Evolutionary conservation across 73 alveolate species (phyloP).

Genomic region (Durusdinium trenchii): DNA sequence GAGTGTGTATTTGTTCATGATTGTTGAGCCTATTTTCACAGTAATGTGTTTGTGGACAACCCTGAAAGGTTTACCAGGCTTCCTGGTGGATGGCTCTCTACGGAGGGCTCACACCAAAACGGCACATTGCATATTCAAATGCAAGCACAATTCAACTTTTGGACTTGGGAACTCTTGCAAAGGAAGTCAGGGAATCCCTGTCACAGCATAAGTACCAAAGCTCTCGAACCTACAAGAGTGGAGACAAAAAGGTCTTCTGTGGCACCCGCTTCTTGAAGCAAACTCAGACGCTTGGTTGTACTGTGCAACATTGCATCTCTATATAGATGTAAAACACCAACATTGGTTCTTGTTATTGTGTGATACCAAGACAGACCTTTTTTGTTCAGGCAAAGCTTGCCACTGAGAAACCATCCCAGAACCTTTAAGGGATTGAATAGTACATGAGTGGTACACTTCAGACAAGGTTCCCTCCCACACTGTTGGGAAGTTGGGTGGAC

Average conservation of each 20-base stretch:
- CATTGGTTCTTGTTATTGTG: too few species aligned
- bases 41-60: not conserved
- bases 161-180: not conserved
- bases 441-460: too few species aligned
- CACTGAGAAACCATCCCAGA: too few species aligned
- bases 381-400: too few species aligned
- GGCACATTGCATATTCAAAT: not conserved
- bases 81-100: slow-evolving; percentile 6
- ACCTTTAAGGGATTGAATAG: too few species aligned
- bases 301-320: too few species aligned
- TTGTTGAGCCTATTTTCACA: too few species aligned
- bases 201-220: not conserved
- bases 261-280: slow-evolving; percentile 3
- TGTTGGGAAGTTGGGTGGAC: too few species aligned
- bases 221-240: not conserved
- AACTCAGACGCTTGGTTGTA: not conserved
- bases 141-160: not conserved
- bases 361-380: too few species aligned
- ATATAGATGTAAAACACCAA: too few species aligned
- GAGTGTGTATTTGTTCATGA: too few species aligned
- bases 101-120: not conserved
- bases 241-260: not conserved
- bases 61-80: not conserved
- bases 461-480: too few species aligned
- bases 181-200: not conserved